Conservation (phyloP, 1,139 yeast species). For the Candida pseudocylindracea region DNA sequence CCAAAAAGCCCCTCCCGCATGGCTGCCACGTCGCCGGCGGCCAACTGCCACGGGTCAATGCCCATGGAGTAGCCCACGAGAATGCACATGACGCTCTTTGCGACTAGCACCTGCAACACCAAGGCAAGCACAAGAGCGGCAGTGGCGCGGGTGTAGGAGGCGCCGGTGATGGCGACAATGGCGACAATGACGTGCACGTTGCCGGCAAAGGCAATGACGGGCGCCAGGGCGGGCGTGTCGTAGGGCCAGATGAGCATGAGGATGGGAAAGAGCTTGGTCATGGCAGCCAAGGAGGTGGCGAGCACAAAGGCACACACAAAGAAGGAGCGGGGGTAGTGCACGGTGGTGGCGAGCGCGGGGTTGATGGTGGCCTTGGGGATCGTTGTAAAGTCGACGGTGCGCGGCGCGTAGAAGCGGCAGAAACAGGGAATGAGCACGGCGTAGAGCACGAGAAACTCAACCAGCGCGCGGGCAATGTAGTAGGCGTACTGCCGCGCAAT, state of each 20-base stretch:
- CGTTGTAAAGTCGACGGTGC: not conserved
- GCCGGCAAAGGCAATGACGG: conserved; percentile 5
- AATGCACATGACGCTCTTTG: too few species aligned
- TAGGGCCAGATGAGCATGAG: conserved; percentile 94
- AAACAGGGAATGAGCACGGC: conserved; percentile 19
- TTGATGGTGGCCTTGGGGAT: conserved; percentile 5
- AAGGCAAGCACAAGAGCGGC: too few species aligned
- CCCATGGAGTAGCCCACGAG: too few species aligned
- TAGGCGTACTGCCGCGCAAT: conserved; percentile 39
- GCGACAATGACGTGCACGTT: too few species aligned
- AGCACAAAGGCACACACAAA: conserved; percentile 16
- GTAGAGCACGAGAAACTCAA: conserved; percentile 29
- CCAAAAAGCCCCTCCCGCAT: too few species aligned
- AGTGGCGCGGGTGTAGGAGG: too few species aligned
- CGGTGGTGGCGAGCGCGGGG: conserved; percentile 5
- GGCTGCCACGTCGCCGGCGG: too few species aligned
- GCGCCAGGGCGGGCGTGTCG: conserved; percentile 44
- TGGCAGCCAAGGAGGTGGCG: conserved; percentile 50
- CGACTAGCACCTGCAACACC: too few species aligned
- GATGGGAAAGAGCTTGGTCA: conserved; percentile 73
- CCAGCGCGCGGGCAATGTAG: conserved; percentile 38
- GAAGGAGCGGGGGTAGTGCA: conserved; percentile 8
- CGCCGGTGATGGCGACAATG: too few species aligned
- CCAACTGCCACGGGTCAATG: too few species aligned
- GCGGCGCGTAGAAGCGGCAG: conserved; percentile 14